Percentiles rank a stretch among this genome's conserved stretches.
These are phyloP conservation scores for Carex myosuroides DNA, from an alignment of 176 grass and related monocot species.

Conservation along the genomic window DNA sequence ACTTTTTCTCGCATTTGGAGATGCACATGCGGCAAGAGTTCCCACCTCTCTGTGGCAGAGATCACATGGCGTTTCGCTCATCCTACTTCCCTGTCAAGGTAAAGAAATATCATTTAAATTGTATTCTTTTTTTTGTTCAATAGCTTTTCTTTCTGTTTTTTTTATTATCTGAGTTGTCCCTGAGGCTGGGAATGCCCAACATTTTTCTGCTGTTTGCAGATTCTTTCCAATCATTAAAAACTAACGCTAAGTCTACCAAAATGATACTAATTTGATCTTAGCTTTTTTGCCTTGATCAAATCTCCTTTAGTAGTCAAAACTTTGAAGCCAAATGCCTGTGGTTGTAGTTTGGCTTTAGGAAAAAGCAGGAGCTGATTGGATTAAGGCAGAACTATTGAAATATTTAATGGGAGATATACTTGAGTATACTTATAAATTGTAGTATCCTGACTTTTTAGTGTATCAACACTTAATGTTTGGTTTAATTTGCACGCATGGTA, in stretches of 20 bases:
- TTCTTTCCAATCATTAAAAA: not conserved
- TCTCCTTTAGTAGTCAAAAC: not conserved
- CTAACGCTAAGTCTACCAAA: not conserved
- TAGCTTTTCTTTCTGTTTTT: not conserved
- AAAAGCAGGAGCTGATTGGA: not conserved
- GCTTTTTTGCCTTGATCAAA: not conserved
- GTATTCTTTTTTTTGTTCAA: not conserved
- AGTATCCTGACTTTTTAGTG: not conserved
- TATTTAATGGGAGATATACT: not conserved
- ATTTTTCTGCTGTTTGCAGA: not conserved
- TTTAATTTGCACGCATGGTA: no score
- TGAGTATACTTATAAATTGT: not conserved
- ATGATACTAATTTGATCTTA: not conserved
- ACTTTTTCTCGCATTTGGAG: slow-evolving; percentile 98
- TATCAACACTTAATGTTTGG: not conserved
- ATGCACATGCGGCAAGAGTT: slow-evolving; percentile 99
- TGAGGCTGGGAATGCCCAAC: not conserved
- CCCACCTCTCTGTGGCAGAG: slow-evolving; percentile 94
- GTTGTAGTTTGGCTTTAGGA: not conserved
- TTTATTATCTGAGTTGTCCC: not conserved
- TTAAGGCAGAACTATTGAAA: not conserved
- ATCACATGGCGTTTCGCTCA: slow-evolving; percentile 96
- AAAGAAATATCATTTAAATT: slow-evolving; percentile 16
- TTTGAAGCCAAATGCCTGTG: not conserved
- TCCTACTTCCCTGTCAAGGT: slow-evolving; percentile 99